Base-by-base conservation (phyloP, 2,329 filamentous ascomycete species). In the Paecilomyces formosus region DNA sequence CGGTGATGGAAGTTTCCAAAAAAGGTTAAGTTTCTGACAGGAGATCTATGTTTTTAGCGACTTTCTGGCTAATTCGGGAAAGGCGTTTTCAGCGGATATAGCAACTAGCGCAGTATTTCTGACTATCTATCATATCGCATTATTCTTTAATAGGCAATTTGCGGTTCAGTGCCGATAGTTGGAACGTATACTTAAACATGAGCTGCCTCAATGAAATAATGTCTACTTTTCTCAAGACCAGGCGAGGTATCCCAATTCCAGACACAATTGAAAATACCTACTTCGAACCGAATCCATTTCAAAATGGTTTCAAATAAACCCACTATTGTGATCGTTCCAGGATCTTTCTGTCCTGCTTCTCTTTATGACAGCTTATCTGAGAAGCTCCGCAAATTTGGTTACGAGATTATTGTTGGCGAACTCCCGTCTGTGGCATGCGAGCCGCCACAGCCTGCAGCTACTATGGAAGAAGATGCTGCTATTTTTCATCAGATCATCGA, bases 391-490 rank as follows among this genome's bases (percentile, higher is more conserved):
- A 18, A 45, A n/a, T 18, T 45, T 18, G 7, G 77, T 63, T 63
- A 63, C 53, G 65, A 67, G 52, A 56, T 63, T 24, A 56, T 66
- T 50, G 60, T 59, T 12, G 60, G 54, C 13, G 61, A 64, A 0
- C 55, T 61, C 3, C 59, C 53, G 50, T 56, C 57, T 22, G 18
- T 57, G 12, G 55, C 18, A 21, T 49, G 57, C 33, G 53, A 18
- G 39, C 49, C 54, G 15, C 51, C 57, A 18, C 57, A 55, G 13
- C 66, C 68, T 5, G 64, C 68, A 5, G 60, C 64, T 6, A 70
- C 72, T 28, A 69, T 72, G 55, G 62, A 65, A 22, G 64, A 71
- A 54, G 72, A 75, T 55, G 72, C 70, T 1, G 63, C 64, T 3
- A 64, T 64, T 53, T 67, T 75, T 28, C 64, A 63, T 33, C 57